Evolutionary conservation across 2,329 filamentous ascomycete genomes (phyloP), one percentile per base, ranked within the genome.

Genomic region (Dactylonectria macrodidyma): DNA sequence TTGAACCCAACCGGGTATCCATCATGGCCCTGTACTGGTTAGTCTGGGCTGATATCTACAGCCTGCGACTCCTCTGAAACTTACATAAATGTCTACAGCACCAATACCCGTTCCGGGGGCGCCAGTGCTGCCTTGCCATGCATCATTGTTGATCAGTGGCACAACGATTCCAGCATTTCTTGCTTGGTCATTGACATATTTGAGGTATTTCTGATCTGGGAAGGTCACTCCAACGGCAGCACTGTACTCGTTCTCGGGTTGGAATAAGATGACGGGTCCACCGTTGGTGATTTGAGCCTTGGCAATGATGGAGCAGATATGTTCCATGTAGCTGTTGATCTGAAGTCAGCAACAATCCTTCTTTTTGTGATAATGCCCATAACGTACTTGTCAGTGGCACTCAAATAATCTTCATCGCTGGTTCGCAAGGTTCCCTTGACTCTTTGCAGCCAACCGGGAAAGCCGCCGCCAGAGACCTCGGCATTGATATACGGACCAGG

Each of bases 241-340:
- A 1, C 87, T 90, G 76, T 95, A 95, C 78, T 96, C 94, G 69
- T 96, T 97, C 78, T 97, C 94, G 0, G 92, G 91, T 78, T 97
- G 94, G 48, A 92, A 87, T 1, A 95, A 82, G 67, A 97, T 93
- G 8, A 97, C 86, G 0, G 93, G 93, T 0, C 94, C 94, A 0
- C 92, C 93, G 59, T 95, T 93, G 1, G 93, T 95, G 75, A 97
- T 95, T 74, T 96, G 93, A 0, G 89, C 90, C 62, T 90, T 88
- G 4, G 93, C 92, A 71, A 97, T 91, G 9, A 91, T 89, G 12
- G 85, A 84, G 30, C 87, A 88, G 56, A 95, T 86, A 9, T 89
- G 84, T 7, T 84, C 79, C 70, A 90, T 86, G 71, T 94, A 75
- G 3, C 67, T 73, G 0, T 2, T 6, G 3, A 1, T 2, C 0